These are phyloP conservation scores for Bryum argenteum DNA, from an alignment of 225 moss, liverwort and hornwort species.

Conservation along the genomic window DNA sequence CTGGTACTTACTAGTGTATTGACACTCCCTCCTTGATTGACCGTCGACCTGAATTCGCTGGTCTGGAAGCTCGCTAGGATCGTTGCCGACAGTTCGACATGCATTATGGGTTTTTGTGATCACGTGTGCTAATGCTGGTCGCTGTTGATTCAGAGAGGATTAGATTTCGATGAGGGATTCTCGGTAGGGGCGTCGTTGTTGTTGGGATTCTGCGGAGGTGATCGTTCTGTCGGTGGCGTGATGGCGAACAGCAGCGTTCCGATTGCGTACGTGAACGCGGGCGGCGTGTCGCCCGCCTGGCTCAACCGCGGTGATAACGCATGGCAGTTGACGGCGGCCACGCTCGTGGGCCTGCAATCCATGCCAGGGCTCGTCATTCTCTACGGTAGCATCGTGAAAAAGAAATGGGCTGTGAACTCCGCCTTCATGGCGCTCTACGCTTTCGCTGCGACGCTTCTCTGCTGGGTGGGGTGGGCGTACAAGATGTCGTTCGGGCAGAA, in stretches of 20 bases:
- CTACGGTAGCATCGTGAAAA: conserved; percentile 56
- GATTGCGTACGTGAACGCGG: conserved; percentile 40
- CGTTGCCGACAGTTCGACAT: neutral
- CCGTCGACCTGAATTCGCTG: too few species aligned
- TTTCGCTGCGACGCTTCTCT: conserved; percentile 52
- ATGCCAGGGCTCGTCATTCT: conserved; percentile 48
- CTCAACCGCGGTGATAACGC: conserved; percentile 62
- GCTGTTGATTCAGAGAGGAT: neutral
- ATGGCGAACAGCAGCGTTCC: conserved; percentile 26
- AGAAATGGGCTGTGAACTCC: conserved; percentile 53
- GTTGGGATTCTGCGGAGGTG: conserved; percentile 2
- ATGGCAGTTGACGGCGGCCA: conserved; percentile 55
- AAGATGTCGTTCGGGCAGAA: conserved; percentile 58
- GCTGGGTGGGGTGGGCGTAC: conserved; percentile 60
- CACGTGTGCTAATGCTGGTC: neutral
- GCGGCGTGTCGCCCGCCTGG: conserved; percentile 43
- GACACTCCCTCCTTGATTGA: neutral
- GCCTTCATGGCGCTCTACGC: conserved; percentile 68
- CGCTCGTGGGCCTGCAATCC: conserved; percentile 51
- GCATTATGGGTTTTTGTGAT: neutral
- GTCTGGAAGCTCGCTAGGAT: neutral
- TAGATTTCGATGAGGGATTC: conserved; percentile 1
- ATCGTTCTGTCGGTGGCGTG: neutral
- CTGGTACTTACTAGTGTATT: neutral
- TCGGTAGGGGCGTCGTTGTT: neutral